Conservation (phyloP, 768 basidiomycete genomes). For the Xerocomellus amylosporus region DNA sequence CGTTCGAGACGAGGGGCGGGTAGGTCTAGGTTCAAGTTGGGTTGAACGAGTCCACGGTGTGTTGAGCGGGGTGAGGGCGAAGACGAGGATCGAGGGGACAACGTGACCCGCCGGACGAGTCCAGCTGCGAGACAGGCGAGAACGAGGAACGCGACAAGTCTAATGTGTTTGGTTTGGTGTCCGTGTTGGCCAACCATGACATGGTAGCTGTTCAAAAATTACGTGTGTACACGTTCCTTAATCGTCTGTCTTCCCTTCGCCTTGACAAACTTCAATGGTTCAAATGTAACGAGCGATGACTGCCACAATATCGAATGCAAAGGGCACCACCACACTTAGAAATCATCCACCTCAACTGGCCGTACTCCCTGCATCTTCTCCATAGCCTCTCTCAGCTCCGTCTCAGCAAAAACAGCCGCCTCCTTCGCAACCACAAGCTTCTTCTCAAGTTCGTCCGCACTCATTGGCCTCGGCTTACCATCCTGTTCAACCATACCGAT, state of each 20-base stretch:
- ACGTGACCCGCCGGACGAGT: slow-evolving; percentile 15
- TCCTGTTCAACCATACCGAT: slow-evolving; percentile 55
- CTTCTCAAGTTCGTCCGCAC: slow-evolving; percentile 69
- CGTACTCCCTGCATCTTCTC: slow-evolving; percentile 56
- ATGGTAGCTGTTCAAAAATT: slow-evolving; percentile 8
- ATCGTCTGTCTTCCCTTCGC: not conserved
- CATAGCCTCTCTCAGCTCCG: slow-evolving; percentile 74
- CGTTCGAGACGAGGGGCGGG: not conserved
- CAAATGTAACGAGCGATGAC: not conserved
- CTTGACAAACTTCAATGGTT: not conserved
- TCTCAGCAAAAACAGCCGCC: slow-evolving; percentile 68
- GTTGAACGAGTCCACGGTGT: not conserved
- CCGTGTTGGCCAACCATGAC: slow-evolving; percentile 21
- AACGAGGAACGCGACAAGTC: slow-evolving; percentile 19
- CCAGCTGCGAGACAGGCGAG: slow-evolving; percentile 24
- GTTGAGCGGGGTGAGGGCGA: not conserved
- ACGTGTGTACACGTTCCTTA: not conserved
- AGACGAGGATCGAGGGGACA: not conserved
- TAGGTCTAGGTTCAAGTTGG: not conserved
- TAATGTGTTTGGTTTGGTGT: slow-evolving; percentile 12
- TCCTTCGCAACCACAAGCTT: slow-evolving; percentile 69
- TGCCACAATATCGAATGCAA: not conserved
- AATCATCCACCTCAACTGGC: slow-evolving; percentile 42
- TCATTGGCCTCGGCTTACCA: slow-evolving; percentile 49
- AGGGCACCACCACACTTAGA: slow-evolving; percentile 15